A percentile compares a stretch with the other conserved stretches of the same genome.
These are phyloP conservation scores for Saitozyma podzolica DNA, from an alignment of 768 basidiomycete genomes.

Conservation along the genomic window DNA sequence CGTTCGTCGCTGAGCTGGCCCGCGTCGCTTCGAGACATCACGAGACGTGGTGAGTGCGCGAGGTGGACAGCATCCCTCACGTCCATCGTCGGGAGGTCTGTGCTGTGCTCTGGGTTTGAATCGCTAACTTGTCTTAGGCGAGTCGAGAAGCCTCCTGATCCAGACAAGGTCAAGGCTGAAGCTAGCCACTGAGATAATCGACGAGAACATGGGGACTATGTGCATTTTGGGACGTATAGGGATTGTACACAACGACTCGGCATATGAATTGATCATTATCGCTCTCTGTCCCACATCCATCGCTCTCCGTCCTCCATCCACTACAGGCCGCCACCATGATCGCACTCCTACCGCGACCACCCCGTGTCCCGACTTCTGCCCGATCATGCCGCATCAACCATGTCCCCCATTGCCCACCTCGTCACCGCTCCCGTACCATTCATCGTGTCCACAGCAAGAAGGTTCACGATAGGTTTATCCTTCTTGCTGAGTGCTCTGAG, in stretches of 20 bases:
- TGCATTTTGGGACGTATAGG: conserved; percentile 3
- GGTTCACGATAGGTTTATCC: conserved; percentile 90
- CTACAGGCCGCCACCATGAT: too few relatives aligned
- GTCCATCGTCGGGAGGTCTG: neutral
- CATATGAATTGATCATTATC: neutral
- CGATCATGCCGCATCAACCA: conserved; percentile 16
- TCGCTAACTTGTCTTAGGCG: conserved; percentile 19
- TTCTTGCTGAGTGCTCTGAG: conserved; percentile 85
- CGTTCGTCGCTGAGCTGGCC: conserved; percentile 37
- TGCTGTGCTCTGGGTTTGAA: neutral
- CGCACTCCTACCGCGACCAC: neutral
- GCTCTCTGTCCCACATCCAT: neutral
- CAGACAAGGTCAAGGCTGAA: neutral
- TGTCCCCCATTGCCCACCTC: conserved; percentile 44
- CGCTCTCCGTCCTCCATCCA: neutral
- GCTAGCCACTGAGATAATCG: neutral
- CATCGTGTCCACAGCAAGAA: conserved; percentile 73
- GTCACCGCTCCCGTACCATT: conserved; percentile 33
- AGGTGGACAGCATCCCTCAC: neutral
- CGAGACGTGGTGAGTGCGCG: conserved; percentile 41
- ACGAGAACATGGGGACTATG: neutral
- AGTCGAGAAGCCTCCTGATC: conserved; percentile 24
- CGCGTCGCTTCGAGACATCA: conserved; percentile 39
- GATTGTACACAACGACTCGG: neutral
- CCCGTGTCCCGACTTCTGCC: neutral